Evolutionary conservation across 2,329 filamentous ascomycete species (phyloP).

Genomic region (Alternaria sp.): DNA sequence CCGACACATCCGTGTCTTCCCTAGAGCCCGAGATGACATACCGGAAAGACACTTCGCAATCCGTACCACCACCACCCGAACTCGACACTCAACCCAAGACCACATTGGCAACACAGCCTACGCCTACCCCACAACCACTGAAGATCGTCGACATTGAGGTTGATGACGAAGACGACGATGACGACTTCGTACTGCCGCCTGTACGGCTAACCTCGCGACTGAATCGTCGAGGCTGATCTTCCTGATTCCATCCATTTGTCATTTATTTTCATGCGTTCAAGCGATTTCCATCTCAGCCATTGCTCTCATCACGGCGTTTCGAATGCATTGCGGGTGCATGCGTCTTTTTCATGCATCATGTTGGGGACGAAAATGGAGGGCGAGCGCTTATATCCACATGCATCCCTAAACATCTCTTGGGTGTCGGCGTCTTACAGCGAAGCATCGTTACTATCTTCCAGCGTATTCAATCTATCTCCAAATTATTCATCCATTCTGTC

Average conservation of each 20-base stretch:
- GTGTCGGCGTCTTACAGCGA: not conserved
- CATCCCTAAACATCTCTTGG: not conserved
- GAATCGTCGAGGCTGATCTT: slow-evolving; percentile 14
- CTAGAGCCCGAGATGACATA: slow-evolving; percentile 20
- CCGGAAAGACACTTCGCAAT: slow-evolving; percentile 21
- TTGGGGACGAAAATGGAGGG: slow-evolving; percentile 3
- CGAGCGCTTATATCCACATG: not conserved
- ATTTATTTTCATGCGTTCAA: slow-evolving; percentile 34
- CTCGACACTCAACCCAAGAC: slow-evolving; percentile 11
- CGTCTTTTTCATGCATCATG: not conserved
- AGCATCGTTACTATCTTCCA: not conserved
- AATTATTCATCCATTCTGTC: not conserved
- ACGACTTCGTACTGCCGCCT: slow-evolving; percentile 45
- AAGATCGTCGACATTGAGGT: slow-evolving; percentile 45
- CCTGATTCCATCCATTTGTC: slow-evolving; percentile 5
- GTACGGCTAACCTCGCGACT: slow-evolving; percentile 44
- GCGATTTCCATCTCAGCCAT: slow-evolving; percentile 27
- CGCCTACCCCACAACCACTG: slow-evolving; percentile 7
- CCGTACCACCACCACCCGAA: slow-evolving; percentile 12
- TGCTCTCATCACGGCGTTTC: slow-evolving; percentile 16
- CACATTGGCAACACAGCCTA: slow-evolving; percentile 7
- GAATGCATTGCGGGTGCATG: not conserved
- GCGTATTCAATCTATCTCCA: not conserved
- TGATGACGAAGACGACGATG: slow-evolving; percentile 43
- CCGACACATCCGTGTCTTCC: slow-evolving; percentile 24